Percentiles rank a stretch among this genome's conserved stretches.
phyloP scores from a whole-genome alignment of 129 eudicot species.

The Helianthus tuberosus region DNA sequence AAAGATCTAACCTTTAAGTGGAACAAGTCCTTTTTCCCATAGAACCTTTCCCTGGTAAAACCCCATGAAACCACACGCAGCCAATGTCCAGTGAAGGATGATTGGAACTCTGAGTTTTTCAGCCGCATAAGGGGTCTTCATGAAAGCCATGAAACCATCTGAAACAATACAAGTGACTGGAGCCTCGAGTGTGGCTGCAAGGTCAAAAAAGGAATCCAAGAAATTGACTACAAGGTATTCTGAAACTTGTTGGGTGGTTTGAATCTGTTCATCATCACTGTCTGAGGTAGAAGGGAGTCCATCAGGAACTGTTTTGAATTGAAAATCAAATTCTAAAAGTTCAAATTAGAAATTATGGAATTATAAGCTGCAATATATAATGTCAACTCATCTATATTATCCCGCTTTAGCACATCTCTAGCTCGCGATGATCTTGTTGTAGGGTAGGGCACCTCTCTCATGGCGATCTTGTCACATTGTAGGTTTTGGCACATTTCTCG shows the following conservation, averaged over 20 bases:
- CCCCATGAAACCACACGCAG: constrained; percentile 38
- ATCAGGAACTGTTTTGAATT: constrained; percentile 31
- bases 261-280: background rate
- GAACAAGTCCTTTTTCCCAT: constrained; percentile 27
- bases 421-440: too few species aligned
- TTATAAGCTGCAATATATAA: too few species aligned
- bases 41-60: constrained; percentile 27
- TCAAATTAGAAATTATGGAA: too few species aligned
- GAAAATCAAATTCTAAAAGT: constrained; percentile 7
- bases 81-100: constrained; percentile 27
- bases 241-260: background rate
- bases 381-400: too few species aligned
- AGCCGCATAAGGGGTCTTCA: constrained; percentile 4
- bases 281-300: constrained; percentile 25
- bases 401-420: too few species aligned
- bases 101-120: constrained; percentile 30
- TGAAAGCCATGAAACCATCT: constrained; percentile 25
- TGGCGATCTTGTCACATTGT: too few species aligned
- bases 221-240: constrained; percentile 16
- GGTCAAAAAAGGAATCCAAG: constrained; percentile 16
- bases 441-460: too few species aligned
- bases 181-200: constrained; percentile 2
- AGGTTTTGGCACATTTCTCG: too few species aligned
- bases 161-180: constrained; percentile 32
- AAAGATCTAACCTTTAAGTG: constrained; percentile 22